Evolutionary conservation across 129 eudicot species (phyloP), one percentile per base, ranked within the genome.

Genomic region (Silybum marianum): DNA sequence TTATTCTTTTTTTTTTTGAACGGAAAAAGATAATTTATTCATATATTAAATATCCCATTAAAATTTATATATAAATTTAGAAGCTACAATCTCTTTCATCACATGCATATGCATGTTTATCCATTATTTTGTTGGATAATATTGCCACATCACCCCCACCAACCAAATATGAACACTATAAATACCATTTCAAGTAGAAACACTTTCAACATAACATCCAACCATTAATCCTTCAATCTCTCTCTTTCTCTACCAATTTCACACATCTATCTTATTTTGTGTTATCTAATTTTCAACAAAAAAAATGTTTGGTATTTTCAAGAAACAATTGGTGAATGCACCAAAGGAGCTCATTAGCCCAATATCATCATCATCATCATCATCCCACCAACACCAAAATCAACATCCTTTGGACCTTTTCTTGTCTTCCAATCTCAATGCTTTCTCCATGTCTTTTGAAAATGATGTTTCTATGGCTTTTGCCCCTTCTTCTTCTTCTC

Each of bases 281-380:
- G 13, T 40, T 40, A 40, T 69, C 2, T 7, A 38, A 5, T 67
- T 44, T 38, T 32, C n/a, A n/a, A 3, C 24, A 69, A 69, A 44
- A 39, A 80, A 85, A 84, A 94, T 90, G 98, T 92, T 90, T 89
- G 98, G 83, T 76, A 78, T 90, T 51, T 94, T 94, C 91, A 90
- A 86, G 86, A 90, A 94, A 68, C 90, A 84, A 19, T 30, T 92
- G 86, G 89, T 90, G 58, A 86, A 89, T 80, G 90, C 98, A 79
- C 98, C 98, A 83, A 82, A 88, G 84, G 97, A 94, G 79, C 84
- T 94, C 60, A 80, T 88, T 16, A 87, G 98, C 85, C 93, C 94
- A n/a, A n/a, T n/a, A 9, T 77, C 73, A 11, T 82, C 83, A n/a
- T 62, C n/a, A n/a, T n/a, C n/a, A n/a, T n/a, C n/a, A n/a, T n/a